Base-by-base conservation (phyloP, 345 rosid genomes). In the Schrenkiella parvula region DNA sequence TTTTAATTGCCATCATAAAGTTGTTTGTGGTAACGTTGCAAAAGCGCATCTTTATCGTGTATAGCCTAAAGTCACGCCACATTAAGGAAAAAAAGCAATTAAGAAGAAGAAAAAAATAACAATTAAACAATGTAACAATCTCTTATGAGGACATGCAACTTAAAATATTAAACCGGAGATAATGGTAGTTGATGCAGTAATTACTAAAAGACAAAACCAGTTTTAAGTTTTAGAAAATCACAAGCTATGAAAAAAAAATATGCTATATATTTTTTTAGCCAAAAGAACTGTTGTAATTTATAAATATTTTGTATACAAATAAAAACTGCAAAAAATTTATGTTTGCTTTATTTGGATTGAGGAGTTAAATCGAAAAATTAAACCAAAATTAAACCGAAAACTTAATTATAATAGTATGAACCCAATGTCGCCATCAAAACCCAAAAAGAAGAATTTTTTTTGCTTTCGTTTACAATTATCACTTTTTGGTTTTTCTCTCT, bases 1-100 rank as follows among this genome's bases (percentile, higher is more conserved):
- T 47, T 47, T 52, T 61, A 60, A 42, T 67, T 67, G 32, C 13
- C 48, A 41, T 67, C 25, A 53, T 35, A 68, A 75, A 69, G 65
- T n/a, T 60, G 54, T n/a, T 25, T 60, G 54, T 15, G 56, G 21
- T 37, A 75, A 67, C 56, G 73, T 67, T 68, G 64, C 65, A 69
- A 75, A 75, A 75, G 70, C 70, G 22, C 59, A 52, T 75, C 74
- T 62, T 75, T 75, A 75, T 68, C 79, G 59, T 44, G 65, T 68
- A 68, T 56, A 57, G 15, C 22, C 32, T 43, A 42, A 69, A 56
- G 55, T 43, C 41, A 68, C 53, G 72, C 51, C 35, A 42, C 53
- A 39, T 18, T 54, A 68, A 9, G 17, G 6, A 17, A 18, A 54
- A 55, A 54, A 31, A 26, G 19, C 18, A 52, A 4, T 38, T 13